Evolutionary conservation across 208 protist species (phyloP).

Genomic region (Novymonas esmeraldas): DNA sequence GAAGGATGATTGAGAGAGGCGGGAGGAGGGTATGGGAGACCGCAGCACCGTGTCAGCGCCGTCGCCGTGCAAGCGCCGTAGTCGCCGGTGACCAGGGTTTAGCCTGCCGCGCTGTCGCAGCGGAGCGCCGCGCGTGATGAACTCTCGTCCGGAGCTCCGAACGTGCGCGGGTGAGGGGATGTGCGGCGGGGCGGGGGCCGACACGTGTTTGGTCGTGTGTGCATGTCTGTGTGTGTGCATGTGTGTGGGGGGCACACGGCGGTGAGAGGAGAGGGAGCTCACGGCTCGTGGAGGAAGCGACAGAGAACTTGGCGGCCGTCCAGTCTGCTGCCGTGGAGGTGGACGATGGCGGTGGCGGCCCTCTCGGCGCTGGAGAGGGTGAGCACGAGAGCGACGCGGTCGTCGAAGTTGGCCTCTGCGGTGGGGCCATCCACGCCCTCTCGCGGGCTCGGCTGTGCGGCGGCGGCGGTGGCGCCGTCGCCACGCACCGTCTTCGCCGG

Average conservation of each 20-base stretch:
- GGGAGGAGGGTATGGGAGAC: too few species aligned
- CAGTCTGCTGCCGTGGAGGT: constrained; percentile 62
- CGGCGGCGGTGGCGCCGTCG: constrained; percentile 1
- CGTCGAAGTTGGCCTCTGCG: constrained; percentile 41
- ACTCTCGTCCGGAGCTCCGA: too few species aligned
- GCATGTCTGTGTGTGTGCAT: background rate
- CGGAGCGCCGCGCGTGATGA: too few species aligned
- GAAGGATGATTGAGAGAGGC: too few species aligned
- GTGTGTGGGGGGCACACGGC: background rate
- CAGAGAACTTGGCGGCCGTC: constrained; percentile 64
- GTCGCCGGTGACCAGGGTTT: too few species aligned
- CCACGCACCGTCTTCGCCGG: constrained; percentile 8
- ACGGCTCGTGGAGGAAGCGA: constrained; percentile 41
- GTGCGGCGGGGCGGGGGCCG: too few species aligned
- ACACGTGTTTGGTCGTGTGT: background rate
- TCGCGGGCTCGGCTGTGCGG: background rate
- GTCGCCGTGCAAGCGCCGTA: too few species aligned
- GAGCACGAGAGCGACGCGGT: constrained; percentile 64
- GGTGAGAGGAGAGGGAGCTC: background rate
- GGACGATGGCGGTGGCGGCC: constrained; percentile 59
- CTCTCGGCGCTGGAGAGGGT: constrained; percentile 47
- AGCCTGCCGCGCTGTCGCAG: too few species aligned
- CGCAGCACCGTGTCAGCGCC: too few species aligned
- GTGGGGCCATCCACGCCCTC: constrained; percentile 4
- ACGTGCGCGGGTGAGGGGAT: too few species aligned